These are phyloP conservation scores for Leccinellum luteum DNA, from an alignment of 768 basidiomycete genomes.

Conservation along the genomic window DNA sequence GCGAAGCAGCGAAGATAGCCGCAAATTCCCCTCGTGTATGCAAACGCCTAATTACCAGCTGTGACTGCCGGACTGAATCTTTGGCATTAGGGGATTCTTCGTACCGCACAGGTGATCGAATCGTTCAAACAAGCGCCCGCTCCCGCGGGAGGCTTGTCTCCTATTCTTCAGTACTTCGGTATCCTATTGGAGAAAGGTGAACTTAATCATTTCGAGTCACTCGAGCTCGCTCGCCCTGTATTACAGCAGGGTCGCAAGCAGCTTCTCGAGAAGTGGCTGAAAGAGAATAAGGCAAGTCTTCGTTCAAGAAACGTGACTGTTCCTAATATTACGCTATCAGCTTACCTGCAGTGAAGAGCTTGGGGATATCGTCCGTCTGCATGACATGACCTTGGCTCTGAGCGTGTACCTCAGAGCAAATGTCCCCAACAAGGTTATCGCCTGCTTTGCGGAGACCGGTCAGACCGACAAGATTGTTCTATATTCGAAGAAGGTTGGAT, in stretches of 20 bases:
- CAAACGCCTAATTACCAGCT: background rate
- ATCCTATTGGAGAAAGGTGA: slow-evolving; percentile 98
- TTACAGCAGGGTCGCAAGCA: slow-evolving; percentile 96
- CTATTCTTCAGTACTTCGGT: slow-evolving; percentile 98
- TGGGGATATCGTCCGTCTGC: slow-evolving; percentile 90
- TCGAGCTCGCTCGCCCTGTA: slow-evolving; percentile 95
- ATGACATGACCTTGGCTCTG: slow-evolving; percentile 96
- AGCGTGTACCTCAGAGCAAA: slow-evolving; percentile 98
- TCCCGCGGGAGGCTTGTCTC: slow-evolving; percentile 85
- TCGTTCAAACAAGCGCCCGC: slow-evolving; percentile 96
- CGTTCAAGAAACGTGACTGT: slow-evolving; percentile 2
- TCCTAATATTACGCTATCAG: slow-evolving; percentile 39
- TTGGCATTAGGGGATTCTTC: slow-evolving; percentile 74
- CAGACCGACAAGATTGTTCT: slow-evolving; percentile 98
- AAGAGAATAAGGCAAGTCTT: slow-evolving; percentile 87
- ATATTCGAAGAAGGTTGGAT: slow-evolving; percentile 96
- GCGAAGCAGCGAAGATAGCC: slow-evolving; percentile 95
- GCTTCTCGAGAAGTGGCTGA: slow-evolving; percentile 97
- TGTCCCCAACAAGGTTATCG: slow-evolving; percentile 97
- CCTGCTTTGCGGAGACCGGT: slow-evolving; percentile 98
- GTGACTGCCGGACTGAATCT: slow-evolving; percentile 3
- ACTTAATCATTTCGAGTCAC: slow-evolving; percentile 91
- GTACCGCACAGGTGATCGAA: slow-evolving; percentile 93
- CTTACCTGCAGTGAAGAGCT: slow-evolving; percentile 98
- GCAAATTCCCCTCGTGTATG: slow-evolving; percentile 91